A percentile compares a stretch with the other conserved stretches of the same genome.
Conservation (phyloP, 2,329 filamentous ascomycete species). For the Calonectria leucothoes region DNA sequence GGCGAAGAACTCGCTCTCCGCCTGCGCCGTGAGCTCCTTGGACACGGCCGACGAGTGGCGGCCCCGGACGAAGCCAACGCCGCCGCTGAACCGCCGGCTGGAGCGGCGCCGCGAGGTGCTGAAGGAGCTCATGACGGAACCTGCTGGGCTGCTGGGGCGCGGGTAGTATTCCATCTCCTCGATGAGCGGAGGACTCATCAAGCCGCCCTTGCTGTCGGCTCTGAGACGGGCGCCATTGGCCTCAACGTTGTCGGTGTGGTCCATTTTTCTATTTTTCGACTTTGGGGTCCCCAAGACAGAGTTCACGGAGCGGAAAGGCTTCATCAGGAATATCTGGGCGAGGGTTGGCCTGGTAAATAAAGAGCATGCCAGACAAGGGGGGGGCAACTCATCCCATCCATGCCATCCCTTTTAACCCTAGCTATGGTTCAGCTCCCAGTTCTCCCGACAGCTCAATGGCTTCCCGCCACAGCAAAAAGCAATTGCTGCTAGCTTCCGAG, state of each 20-base stretch:
- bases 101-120: neutral
- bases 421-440: neutral
- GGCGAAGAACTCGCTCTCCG: neutral
- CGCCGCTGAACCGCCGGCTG: neutral
- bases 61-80: neutral
- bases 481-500: neutral
- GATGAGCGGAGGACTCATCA: neutral
- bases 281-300: neutral
- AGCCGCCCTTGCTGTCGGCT: neutral
- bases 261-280: neutral
- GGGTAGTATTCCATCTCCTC: neutral
- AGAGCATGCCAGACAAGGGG: neutral
- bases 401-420: neutral
- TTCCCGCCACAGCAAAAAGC: neutral
- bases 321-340: neutral
- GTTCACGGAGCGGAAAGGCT: neutral
- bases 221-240: neutral
- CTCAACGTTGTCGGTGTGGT: neutral
- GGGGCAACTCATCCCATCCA: neutral
- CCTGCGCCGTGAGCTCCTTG: neutral
- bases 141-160: neutral
- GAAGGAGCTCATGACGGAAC: constrained; percentile 1
- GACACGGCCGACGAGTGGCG: neutral
- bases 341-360: neutral
- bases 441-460: neutral